These are phyloP conservation scores for Aphanomyces cochlioides DNA, from an alignment of 352 stramenopile species.

Conservation along the genomic window DNA sequence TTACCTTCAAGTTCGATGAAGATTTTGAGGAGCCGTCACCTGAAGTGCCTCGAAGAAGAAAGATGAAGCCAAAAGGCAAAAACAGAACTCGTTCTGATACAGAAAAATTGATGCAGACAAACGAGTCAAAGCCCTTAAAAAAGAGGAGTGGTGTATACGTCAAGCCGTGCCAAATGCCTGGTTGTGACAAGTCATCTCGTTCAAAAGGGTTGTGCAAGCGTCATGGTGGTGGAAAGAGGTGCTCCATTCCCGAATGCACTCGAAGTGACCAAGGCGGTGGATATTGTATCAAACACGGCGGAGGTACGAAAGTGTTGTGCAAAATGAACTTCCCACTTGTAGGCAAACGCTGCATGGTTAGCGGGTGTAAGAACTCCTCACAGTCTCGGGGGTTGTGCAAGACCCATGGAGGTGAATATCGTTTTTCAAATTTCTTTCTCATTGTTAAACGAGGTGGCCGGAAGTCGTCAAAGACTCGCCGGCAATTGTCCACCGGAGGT, in stretches of 20 bases:
- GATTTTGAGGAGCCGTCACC: conserved; percentile 4
- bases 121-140: not conserved
- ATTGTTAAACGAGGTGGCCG: not conserved
- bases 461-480: not conserved
- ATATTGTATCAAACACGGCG: conserved; percentile 33
- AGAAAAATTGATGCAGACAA: not conserved
- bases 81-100: not conserved
- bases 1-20: not conserved
- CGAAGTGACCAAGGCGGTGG: conserved; percentile 36
- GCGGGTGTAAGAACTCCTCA: conserved; percentile 18
- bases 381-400: conserved; percentile 21
- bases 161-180: conserved; percentile 53
- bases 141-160: not conserved
- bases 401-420: conserved; percentile 14
- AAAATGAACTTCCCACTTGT: not conserved
- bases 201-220: conserved; percentile 61
- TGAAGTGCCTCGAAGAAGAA: conserved; percentile 3
- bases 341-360: conserved; percentile 17
- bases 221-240: conserved; percentile 59
- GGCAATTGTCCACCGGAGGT: not conserved
- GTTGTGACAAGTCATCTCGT: conserved; percentile 70
- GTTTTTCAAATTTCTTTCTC: not conserved
- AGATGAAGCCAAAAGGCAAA: conserved; percentile 36
- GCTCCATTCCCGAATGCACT: conserved; percentile 36
- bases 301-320: not conserved